phyloP scores from a whole-genome alignment of 2,329 filamentous ascomycete species.

The Diaporthe sp. region DNA sequence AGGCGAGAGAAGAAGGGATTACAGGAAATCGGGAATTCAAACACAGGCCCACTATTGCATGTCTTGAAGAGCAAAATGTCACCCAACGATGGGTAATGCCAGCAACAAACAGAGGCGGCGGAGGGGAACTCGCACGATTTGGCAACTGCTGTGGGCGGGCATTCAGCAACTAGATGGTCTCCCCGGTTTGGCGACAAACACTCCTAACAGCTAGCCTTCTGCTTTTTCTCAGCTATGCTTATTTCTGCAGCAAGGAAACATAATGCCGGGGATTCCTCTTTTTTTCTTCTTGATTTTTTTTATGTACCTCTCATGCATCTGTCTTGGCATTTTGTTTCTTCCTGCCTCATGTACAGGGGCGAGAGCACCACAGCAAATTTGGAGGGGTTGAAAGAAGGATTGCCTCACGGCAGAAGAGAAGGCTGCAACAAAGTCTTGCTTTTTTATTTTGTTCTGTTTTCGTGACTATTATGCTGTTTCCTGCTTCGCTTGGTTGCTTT shows the following conservation, averaged over 20 bases:
- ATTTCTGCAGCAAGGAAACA: conserved; percentile 62
- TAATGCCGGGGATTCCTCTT: conserved; percentile 62
- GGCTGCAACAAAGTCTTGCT: conserved; percentile 22
- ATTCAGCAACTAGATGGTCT: conserved; percentile 37
- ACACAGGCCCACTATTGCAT: conserved; percentile 15
- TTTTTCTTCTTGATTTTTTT: not conserved
- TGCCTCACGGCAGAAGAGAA: conserved; percentile 53
- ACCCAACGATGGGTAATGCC: not conserved
- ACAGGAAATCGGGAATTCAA: conserved; percentile 4
- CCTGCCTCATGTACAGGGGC: conserved; percentile 39
- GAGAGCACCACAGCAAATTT: conserved; percentile 24
- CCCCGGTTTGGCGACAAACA: conserved; percentile 29
- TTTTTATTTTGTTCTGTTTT: not conserved
- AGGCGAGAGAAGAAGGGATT: not conserved
- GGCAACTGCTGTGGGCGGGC: conserved; percentile 18
- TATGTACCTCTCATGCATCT: conserved; percentile 12
- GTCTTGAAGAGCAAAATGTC: conserved; percentile 12
- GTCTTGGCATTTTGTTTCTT: conserved; percentile 38
- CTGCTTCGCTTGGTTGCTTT: not conserved
- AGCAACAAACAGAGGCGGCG: conserved; percentile 5
- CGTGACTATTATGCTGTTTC: not conserved
- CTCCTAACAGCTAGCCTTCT: conserved; percentile 29
- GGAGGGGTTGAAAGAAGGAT: conserved; percentile 47
- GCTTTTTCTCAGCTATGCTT: conserved; percentile 12
- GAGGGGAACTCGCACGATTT: not conserved